Base-by-base conservation (phyloP, 441 rosid genomes). In the Euphorbia celastroides region DNA sequence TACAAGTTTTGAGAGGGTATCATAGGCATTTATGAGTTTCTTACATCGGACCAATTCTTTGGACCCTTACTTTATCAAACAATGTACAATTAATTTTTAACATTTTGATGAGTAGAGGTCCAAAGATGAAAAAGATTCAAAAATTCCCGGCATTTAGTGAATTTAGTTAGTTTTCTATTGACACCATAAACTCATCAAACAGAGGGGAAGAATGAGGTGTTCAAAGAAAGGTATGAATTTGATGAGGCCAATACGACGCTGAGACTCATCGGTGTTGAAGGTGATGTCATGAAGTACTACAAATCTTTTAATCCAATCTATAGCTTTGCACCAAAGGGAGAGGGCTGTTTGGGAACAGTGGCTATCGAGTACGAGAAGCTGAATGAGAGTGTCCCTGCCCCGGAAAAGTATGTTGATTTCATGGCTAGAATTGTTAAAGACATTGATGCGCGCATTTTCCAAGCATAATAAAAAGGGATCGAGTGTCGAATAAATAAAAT, bases 321-420 rank as follows among this genome's bases (percentile, higher is more conserved):
- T 19, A 51, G 68, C 31, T 51, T 65, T 12, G 9, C 30, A 27
- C 69, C 83, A 7, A 67, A 60, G 23, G 76, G 13, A 0, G 11
- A 42, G 0, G 77, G 77, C 0, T 64, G 65, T 23, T 10, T 75
- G 41, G 75, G 60, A 2, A 72, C 55, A 23, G 5, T 60, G 26
- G 54, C 28, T 50, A 34, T 75, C 12, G 75, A 70, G 26, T 77
- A 75, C 28, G 79, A 80, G 78, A 80, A 75, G 28, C 65, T 55
- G 0, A 38, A 69, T 32, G 51, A 7, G 20, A 31, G 9, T 20
- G 46, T 56, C 55, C 75, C 71, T 0, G 20, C 57, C 28, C 81
- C 83, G 0, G 58, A 69, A 54, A 60, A 71, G 2, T 80, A 75
- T 44, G 9, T 80, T 27, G 74, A 70, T 22, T 23, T 77, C 22